Evolutionary conservation across 495 filamentous ascomycete species (phyloP), one percentile per base, ranked within the genome.

Genomic region (Umbilicaria muhlenbergii): DNA sequence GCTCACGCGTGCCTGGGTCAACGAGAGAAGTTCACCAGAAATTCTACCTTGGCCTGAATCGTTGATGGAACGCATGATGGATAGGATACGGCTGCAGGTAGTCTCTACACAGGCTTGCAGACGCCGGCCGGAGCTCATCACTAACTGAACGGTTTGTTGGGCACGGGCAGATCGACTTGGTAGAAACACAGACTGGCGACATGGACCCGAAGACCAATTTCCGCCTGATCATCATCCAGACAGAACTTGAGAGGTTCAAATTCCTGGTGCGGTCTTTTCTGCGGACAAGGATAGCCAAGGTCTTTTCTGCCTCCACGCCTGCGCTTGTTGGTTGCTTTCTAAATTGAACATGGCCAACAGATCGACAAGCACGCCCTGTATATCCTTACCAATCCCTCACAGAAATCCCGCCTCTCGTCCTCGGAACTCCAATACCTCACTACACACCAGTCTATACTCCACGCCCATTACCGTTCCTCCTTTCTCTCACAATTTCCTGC

Each of bases 211-310:
- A 79, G 53, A 77, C 83, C 44, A 94, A 92, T 60, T 92, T 98
- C 58, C 75, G 72, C 49, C 80, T 96, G 51, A 92, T 95, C 38
- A 80, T 98, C 48, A 77, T 95, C 44, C 91, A 98, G 67, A 96
- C 92, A 19, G 91, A 98, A 67, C 77, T 96, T 39, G 83, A 94
- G 59, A 69, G 91, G 34, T 89, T 81, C 60, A 93, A 93, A 66
- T 96, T 81, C 56, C 68, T 96, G 32, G 69, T 95, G 32, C 77
- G 91, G 45, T 81, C 78, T n/a, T 80, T 85, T 47, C 68, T 96
- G 35, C 73, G 91, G 38, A 74, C 81, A n/a, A 70, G 91, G 24
- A 77, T 98, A 34, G 71, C 85, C 15, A 98, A 98, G 65, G 78
- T 53, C 34, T 32, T 15, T n/a, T 7, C 12, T 11, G 3, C 12